Conservation (phyloP, 225 moss, liverwort and hornwort species). For the Polytrichum formosum region DNA sequence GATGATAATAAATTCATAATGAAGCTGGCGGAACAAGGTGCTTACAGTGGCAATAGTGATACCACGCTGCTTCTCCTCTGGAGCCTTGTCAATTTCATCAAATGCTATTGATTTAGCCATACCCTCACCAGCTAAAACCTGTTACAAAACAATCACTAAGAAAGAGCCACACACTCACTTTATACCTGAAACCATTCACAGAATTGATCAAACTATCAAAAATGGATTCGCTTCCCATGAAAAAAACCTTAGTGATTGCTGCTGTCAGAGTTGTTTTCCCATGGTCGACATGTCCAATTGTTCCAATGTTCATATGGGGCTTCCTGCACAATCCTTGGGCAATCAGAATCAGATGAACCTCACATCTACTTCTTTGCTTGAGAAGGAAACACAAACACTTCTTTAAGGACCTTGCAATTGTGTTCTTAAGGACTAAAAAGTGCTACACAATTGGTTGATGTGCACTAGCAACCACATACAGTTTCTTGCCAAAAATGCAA, state of each 20-base stretch:
- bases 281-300: conserved; percentile 80
- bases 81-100: conserved; percentile 82
- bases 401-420: not conserved
- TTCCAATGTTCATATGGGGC: conserved; percentile 78
- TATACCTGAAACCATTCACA: too few species aligned
- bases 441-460: too few species aligned
- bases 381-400: not conserved
- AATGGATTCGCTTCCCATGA: too few species aligned
- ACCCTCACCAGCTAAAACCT: conserved; percentile 73
- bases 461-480: too few species aligned
- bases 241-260: conserved; percentile 55
- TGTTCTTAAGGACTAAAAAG: too few species aligned
- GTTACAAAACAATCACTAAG: conserved; percentile 3
- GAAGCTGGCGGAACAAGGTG: not conserved
- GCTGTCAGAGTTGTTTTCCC: conserved; percentile 79
- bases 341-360: not conserved
- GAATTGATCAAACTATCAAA: too few species aligned
- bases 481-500: too few species aligned
- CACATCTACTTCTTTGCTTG: not conserved
- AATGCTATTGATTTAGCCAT: conserved; percentile 79
- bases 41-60: conserved; percentile 85
- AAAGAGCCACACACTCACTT: too few species aligned
- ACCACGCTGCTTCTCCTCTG: conserved; percentile 86
- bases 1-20: too few species aligned
- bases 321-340: conserved; percentile 30